A percentile compares a stretch with the other conserved stretches of the same genome.
These are phyloP conservation scores for Backusella macrospora DNA, from an alignment of 192 early-diverging fungal species.

Conservation along the genomic window DNA sequence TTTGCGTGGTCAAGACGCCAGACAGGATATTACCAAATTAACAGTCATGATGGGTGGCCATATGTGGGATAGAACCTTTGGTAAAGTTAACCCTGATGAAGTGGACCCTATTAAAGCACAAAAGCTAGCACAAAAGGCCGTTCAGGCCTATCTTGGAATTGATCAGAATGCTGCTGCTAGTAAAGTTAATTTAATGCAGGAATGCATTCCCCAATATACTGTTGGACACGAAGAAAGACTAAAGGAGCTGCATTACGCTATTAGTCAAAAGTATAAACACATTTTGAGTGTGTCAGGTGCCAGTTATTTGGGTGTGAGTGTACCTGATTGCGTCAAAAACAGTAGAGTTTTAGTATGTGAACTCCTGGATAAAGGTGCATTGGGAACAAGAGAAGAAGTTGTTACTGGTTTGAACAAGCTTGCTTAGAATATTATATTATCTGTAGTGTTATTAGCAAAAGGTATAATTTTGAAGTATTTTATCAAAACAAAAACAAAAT, in stretches of 20 bases:
- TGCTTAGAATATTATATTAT: neutral
- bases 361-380: conserved; percentile 46
- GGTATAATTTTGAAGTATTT: too few relatives aligned
- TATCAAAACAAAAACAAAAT: neutral
- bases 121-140: conserved; percentile 54
- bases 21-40: conserved; percentile 50
- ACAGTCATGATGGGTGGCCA: conserved; percentile 94
- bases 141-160: conserved; percentile 66
- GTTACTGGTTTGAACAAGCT: conserved; percentile 40
- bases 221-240: conserved; percentile 81
- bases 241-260: conserved; percentile 59
- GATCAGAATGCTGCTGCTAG: conserved; percentile 46
- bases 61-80: conserved; percentile 63
- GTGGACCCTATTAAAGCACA: conserved; percentile 38
- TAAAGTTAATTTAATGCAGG: conserved; percentile 58
- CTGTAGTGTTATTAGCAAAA: neutral
- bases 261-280: conserved; percentile 51
- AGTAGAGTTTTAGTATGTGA: conserved; percentile 62
- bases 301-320: conserved; percentile 81
- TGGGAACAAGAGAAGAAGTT: conserved; percentile 27
- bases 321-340: conserved; percentile 82
- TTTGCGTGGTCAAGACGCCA: conserved; percentile 68
- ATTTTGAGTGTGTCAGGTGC: conserved; percentile 76
- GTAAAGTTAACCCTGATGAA: conserved; percentile 22
- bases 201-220: conserved; percentile 90